These are phyloP conservation scores for Wallemia ichthyophaga DNA, from an alignment of 1,284 basidiomycete genomes.

Conservation along the genomic window DNA sequence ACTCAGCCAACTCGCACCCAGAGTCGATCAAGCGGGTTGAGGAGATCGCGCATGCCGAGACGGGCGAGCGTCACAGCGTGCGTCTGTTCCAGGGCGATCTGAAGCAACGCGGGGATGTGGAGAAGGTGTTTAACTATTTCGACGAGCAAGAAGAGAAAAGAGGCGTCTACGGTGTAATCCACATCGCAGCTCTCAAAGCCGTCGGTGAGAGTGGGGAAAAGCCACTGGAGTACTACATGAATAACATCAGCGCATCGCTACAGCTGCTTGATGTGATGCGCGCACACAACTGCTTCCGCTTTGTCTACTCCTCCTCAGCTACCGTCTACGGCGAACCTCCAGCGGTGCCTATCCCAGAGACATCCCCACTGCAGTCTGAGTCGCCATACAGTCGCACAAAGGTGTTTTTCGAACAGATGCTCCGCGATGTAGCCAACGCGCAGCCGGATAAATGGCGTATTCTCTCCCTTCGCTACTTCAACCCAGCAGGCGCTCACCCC, in stretches of 20 bases:
- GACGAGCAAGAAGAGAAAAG: constrained; percentile 46
- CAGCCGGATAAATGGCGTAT: constrained; percentile 28
- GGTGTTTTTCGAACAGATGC: constrained; percentile 68
- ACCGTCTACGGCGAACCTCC: constrained; percentile 96
- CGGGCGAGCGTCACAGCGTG: constrained; percentile 16
- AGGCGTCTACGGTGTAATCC: constrained; percentile 90
- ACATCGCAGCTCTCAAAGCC: constrained; percentile 90
- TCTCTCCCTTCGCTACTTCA: constrained; percentile 81
- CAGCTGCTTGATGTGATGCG: constrained; percentile 46
- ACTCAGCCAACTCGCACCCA: constrained; percentile 66
- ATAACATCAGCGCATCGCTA: constrained; percentile 64
- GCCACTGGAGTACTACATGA: constrained; percentile 69
- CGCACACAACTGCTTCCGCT: constrained; percentile 44
- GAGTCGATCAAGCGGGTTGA: constrained; percentile 38
- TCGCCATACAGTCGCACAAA: constrained; percentile 90
- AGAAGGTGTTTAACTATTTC: constrained; percentile 29
- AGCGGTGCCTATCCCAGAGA: constrained; percentile 75
- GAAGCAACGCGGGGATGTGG: constrained; percentile 35
- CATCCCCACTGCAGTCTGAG: constrained; percentile 57
- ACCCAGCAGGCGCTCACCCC: constrained; percentile 86
- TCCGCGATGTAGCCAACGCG: constrained; percentile 43
- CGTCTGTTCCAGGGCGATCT: constrained; percentile 43
- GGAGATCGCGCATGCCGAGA: constrained; percentile 35
- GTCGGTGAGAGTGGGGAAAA: constrained; percentile 92
- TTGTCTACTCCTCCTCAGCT: constrained; percentile 93